Base-by-base conservation (phyloP, 495 filamentous ascomycete genomes). In the Aspergillus heteromorphus region DNA sequence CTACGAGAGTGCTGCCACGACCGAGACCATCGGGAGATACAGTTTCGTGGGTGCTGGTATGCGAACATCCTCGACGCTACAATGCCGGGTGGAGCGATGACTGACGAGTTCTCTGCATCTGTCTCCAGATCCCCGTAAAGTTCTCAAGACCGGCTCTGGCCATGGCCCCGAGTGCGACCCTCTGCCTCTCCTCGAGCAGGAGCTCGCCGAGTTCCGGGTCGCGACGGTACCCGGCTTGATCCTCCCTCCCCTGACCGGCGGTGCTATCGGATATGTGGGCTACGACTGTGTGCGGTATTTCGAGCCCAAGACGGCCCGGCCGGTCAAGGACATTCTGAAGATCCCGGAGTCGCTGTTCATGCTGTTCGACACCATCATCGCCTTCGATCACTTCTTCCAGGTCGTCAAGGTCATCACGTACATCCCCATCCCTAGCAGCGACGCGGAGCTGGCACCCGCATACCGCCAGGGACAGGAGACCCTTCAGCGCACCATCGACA, bases 261-360 rank as follows among this genome's bases (percentile, higher is more conserved):
- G 95, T 30, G 93, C 92, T 2, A 87, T 98, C 63, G 93, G 93
- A 53, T 98, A 97, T 66, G 88, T 98, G 5, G 90, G 91, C 36
- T 98, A 97, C 67, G 93, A 98, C 68, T 98, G 93, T 70, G 87
- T 98, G 56, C 84, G 84, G 65, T 98, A 98, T 71, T 98, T 98
- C 58, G 93, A 98, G 74, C 93, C 93, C 27, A 91, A 87, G 76
- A 96, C 93, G 1, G 84, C 83, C 16, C 82, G 92, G 40, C 81
- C 85, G 3, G 83, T 96, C 75, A 88, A 92, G 70, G 93, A 98
- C 73, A 75, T 92, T 2, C 79, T 97, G 16, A 73, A 85, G 40
- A 87, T 96, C 17, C 93, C 93, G 1, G 93, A 98, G 73, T 89
- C 88, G 13, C 74, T 98, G 1, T 98, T 98, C 72, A 98, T 98